phyloP scores from a whole-genome alignment of 139 green algal species.

The Bryopsis sp. region DNA sequence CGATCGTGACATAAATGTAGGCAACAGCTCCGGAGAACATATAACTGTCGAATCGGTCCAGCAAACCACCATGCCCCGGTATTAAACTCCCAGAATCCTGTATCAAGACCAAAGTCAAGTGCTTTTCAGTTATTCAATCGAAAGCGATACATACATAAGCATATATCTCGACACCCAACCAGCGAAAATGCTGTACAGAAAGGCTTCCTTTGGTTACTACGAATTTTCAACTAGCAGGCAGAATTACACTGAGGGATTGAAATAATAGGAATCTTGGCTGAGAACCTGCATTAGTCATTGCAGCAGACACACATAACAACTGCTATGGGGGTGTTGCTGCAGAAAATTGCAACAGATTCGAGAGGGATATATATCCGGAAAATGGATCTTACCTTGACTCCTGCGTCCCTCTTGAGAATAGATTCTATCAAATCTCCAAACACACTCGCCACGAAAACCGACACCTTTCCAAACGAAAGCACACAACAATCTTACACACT shows the following conservation, averaged over 20 bases:
- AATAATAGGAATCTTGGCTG: no score
- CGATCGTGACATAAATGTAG: conserved; percentile 56
- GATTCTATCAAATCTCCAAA: conserved; percentile 98
- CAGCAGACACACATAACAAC: no score
- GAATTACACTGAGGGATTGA: no score
- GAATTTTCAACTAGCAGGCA: no score
- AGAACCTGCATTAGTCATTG: no score
- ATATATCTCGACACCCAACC: no score
- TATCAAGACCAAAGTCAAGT: not conserved
- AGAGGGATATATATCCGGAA: no score
- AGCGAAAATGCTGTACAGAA: no score
- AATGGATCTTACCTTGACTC: conserved; percentile 66
- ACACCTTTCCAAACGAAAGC: conserved; percentile 20
- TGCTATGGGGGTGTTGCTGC: no score
- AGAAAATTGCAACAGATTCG: no score
- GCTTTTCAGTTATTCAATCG: conserved; percentile 1
- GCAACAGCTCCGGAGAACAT: conserved; percentile 88
- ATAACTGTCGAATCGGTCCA: conserved; percentile 94
- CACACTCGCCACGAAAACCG: conserved; percentile 72
- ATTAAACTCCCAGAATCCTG: conserved; percentile 88
- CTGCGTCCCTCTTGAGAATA: conserved; percentile 95
- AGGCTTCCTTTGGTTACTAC: no score
- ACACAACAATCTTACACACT: conserved; percentile 3
- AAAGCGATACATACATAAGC: not conserved
- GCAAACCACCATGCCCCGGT: conserved; percentile 89